Conservation (phyloP, 805 yeast genomes). For the Candida andamanensis region DNA sequence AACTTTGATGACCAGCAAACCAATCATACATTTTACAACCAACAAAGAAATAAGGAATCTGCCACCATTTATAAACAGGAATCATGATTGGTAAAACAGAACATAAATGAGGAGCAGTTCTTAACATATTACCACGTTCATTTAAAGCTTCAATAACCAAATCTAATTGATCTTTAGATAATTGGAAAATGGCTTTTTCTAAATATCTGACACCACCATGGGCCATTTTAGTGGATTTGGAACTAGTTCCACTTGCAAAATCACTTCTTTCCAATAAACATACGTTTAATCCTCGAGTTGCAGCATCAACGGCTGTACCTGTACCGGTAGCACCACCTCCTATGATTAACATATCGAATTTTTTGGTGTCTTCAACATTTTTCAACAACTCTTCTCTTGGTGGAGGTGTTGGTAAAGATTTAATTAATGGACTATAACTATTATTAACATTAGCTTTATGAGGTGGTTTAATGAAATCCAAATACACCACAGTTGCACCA, state of each 20-base stretch:
- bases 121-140: constrained; percentile 61
- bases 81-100: constrained; percentile 86
- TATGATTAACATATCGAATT: constrained; percentile 76
- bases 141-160: constrained; percentile 24
- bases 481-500: constrained; percentile 35
- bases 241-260: constrained; percentile 89
- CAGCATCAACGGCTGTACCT: constrained; percentile 89
- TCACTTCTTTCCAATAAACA: constrained; percentile 83
- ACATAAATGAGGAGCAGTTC: constrained; percentile 89
- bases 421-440: constrained; percentile 41
- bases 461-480: constrained; percentile 36
- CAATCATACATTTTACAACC: constrained; percentile 91
- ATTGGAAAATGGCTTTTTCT: constrained; percentile 90
- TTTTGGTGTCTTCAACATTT: constrained; percentile 36
- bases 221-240: constrained; percentile 92
- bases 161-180: constrained; percentile 74
- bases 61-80: constrained; percentile 96
- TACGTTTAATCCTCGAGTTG: constrained; percentile 84
- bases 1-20: constrained; percentile 85
- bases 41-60: constrained; percentile 85
- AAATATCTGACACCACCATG: constrained; percentile 96
- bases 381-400: constrained; percentile 48
- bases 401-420: constrained; percentile 47
- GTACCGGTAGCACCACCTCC: constrained; percentile 98
- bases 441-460: constrained; percentile 19